These are phyloP conservation scores for Cercospora sojina DNA, from an alignment of 2,329 filamentous ascomycete species.

Conservation along the genomic window DNA sequence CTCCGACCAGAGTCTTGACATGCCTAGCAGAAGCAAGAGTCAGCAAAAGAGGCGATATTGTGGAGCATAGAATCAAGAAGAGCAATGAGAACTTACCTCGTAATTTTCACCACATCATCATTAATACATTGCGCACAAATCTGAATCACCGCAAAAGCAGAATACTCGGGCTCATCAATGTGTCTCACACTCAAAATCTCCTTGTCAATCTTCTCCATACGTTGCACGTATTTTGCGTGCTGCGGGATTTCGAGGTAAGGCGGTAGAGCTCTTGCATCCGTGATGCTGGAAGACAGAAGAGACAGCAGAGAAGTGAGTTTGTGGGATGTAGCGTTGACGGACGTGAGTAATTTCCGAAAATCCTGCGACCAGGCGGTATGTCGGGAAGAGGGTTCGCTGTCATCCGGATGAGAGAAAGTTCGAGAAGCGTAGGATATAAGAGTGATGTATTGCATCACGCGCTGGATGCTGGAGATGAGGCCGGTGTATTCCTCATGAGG, in stretches of 20 bases:
- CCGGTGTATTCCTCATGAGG: constrained; percentile 62
- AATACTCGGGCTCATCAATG: constrained; percentile 61
- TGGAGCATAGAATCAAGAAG: too few relatives aligned
- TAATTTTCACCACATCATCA: constrained; percentile 64
- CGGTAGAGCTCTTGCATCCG: constrained; percentile 65
- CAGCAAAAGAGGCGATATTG: constrained; percentile 39
- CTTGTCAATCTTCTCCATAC: constrained; percentile 58
- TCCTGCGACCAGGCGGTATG: constrained; percentile 60
- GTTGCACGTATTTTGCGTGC: constrained; percentile 58
- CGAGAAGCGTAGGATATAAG: constrained; percentile 64
- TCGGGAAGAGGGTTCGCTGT: background rate
- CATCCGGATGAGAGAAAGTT: constrained; percentile 45
- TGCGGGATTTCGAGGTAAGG: constrained; percentile 66
- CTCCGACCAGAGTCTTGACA: constrained; percentile 65
- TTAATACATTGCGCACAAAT: constrained; percentile 67
- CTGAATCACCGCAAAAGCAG: constrained; percentile 69
- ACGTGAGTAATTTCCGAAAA: constrained; percentile 57
- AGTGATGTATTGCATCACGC: constrained; percentile 65
- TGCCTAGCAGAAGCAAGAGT: constrained; percentile 32
- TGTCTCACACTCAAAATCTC: constrained; percentile 64
- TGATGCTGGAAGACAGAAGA: constrained; percentile 66
- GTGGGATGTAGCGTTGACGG: constrained; percentile 61
- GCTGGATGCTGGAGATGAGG: constrained; percentile 59
- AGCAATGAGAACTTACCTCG: constrained; percentile 41
- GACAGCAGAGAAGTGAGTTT: constrained; percentile 67